Evolutionary conservation across 148 eudicot species (phyloP), one percentile per base, ranked within the genome.

Genomic region (Beta vulgaris): DNA sequence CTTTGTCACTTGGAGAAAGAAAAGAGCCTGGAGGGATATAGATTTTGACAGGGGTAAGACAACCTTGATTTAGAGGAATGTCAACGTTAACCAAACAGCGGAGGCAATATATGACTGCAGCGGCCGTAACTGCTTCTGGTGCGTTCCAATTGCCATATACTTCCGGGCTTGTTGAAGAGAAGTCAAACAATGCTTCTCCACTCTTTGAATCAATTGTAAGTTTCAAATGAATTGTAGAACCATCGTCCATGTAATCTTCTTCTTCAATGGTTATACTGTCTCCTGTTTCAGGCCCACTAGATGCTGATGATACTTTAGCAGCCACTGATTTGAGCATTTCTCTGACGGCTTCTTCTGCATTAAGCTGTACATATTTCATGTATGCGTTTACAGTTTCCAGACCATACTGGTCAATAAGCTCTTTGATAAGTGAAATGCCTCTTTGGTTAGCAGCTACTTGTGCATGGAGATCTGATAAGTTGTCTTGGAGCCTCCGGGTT

Each of bases 241-340:
- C 99, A 63, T 95, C 99, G 57, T 95, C 99, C 99, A 95, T 95
- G 80, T 77, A 95, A 86, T 95, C 99, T 88, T 95, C 97, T 80
- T 95, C 97, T 83, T 95, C 92, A 35, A 95, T 87, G 53, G 78
- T 79, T 34, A 95, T 79, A 44, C 36, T 69, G 74, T 75, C 83
- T 48, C 74, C 77, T 29, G 68, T 81, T 68, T 54, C 55, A 13
- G 70, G 34, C 15, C 72, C 81, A 14, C 68, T 19, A 7, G 87
- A 82, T 25, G 77, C 71, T 42, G 84, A 69, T 29, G 86, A n/a
- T 62, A 91, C 85, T 79, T 73, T 90, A n/a, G 82, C 81, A 32
- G 93, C 94, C 62, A 92, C 84, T 32, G 97, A 84, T 76, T 89
- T 95, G 49, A 95, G 99, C 99, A 95, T 95, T 85, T 92, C 97